Base-by-base conservation (phyloP, 2,329 filamentous ascomycete species). In the Apiospora marii region DNA sequence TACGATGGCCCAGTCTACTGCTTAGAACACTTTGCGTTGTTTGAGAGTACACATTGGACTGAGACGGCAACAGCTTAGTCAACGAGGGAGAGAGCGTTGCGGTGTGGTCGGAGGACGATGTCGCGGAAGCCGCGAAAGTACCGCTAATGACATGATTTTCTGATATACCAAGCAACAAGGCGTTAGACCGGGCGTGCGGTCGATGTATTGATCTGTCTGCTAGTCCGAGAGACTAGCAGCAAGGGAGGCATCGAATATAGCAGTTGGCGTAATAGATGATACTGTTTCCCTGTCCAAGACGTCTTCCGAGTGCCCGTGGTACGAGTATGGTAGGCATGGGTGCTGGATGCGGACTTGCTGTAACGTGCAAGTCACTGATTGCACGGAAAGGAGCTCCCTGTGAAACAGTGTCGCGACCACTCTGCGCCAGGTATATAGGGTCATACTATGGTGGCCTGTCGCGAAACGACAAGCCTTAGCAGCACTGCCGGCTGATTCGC, bases 1-100 rank as follows among this genome's bases (percentile, higher is more conserved):
- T 70, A 88, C 87, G 0, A 84, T 87, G 74, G 82, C 78, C 69
- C 83, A 83, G 72, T 77, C 79, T 13, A 22, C 34, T 64, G 34
- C 58, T 64, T 64, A 64, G 19, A 58, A 19, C 2, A 34, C n/a
- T 64, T 19, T n/a, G 34, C 19, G 30, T 61, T 22, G 19, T n/a
- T 19, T 61, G 22, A n/a, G n/a, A 27, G 49, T 51, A 24, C n/a
- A 22, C 22, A 5, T 14, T 34, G 51, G 53, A 61, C 19, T 61
- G 30, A 19, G 30, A 34, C 19, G 16, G 30, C 30, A 37, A 7
- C 53, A 37, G 53, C 30, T 37, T 61, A n/a, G 22, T 22, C 53
- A 19, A 2, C 16, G 19, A 61, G 8, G 53, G 3, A 22, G 53
- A 37, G 30, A 16, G 6, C 53, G 16, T 8, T 5, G n/a, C 14